A percentile compares a stretch with the other conserved stretches of the same genome.
Conservation (phyloP, 441 rosid species). For the California macrophylla region DNA sequence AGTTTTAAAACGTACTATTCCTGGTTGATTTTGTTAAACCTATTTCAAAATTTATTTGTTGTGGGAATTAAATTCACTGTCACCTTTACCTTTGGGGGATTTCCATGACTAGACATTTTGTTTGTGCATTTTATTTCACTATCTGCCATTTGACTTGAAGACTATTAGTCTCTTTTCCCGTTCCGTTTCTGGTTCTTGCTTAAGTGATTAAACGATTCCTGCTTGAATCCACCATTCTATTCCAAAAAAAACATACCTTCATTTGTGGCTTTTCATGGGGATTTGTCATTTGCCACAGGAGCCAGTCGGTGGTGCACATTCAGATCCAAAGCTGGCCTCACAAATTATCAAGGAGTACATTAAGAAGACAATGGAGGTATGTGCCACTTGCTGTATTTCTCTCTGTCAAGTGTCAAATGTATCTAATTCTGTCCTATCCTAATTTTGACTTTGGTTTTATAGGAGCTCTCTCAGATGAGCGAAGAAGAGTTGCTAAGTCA, state of each 20-base stretch:
- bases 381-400: too few species aligned
- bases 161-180: not conserved
- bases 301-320: constrained; percentile 91
- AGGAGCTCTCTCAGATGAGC: not conserved
- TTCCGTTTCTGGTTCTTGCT: not conserved
- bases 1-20: not conserved
- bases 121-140: not conserved
- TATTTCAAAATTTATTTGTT: not conserved
- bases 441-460: not conserved
- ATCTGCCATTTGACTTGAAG: not conserved
- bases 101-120: not conserved
- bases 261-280: not conserved
- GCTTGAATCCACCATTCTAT: not conserved
- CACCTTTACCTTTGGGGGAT: not conserved
- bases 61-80: not conserved
- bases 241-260: not conserved
- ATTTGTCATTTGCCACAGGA: constrained; percentile 35
- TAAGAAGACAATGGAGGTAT: constrained; percentile 56
- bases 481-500: not conserved
- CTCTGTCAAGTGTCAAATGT: not conserved
- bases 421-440: not conserved
- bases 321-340: constrained; percentile 71
- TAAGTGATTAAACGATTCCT: not conserved
- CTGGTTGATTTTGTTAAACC: too few species aligned
- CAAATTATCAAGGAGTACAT: constrained; percentile 64